Percentiles rank a stretch among this genome's conserved stretches.
Conservation (phyloP, 2,329 filamentous ascomycete genomes). For the Ascochyta lentis region DNA sequence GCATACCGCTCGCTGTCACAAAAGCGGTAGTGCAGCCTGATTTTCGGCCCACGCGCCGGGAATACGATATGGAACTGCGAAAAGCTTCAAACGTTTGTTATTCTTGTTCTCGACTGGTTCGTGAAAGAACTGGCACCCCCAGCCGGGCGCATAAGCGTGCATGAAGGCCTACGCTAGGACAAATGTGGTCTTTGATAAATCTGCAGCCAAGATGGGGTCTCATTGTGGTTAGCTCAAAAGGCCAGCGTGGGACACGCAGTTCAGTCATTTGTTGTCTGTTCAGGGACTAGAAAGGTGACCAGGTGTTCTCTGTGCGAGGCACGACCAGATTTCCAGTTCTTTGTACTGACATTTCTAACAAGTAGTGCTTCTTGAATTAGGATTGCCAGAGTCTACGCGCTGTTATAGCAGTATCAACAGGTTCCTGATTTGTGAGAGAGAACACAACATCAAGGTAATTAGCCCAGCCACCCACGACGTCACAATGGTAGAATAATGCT, state of each 20-base stretch:
- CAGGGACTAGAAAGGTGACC: not conserved
- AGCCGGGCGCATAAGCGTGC: constrained; percentile 27
- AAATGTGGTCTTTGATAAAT: constrained; percentile 43
- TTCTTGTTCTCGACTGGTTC: constrained; percentile 43
- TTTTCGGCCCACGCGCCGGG: constrained; percentile 36
- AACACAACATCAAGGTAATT: not conserved
- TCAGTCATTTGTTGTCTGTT: constrained; percentile 28
- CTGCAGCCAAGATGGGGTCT: constrained; percentile 23
- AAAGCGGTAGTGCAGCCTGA: constrained; percentile 19
- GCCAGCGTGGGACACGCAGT: constrained; percentile 22
- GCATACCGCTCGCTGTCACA: constrained; percentile 35
- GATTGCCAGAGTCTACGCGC: not conserved
- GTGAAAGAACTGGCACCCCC: constrained; percentile 12
- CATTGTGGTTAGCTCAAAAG: constrained; percentile 15
- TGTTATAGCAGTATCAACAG: not conserved
- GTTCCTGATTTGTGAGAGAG: constrained; percentile 1
- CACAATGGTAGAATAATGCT: not conserved
- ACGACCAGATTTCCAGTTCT: constrained; percentile 5
- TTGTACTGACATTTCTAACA: not conserved
- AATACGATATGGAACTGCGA: constrained; percentile 31
- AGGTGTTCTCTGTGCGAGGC: constrained; percentile 5
- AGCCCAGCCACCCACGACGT: constrained; percentile 1
- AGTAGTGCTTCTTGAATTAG: not conserved
- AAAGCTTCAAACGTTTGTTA: constrained; percentile 39
- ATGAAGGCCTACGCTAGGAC: constrained; percentile 36